phyloP scores from a whole-genome alignment of 768 basidiomycete genomes.

The Peribolospora kevripleyi region DNA sequence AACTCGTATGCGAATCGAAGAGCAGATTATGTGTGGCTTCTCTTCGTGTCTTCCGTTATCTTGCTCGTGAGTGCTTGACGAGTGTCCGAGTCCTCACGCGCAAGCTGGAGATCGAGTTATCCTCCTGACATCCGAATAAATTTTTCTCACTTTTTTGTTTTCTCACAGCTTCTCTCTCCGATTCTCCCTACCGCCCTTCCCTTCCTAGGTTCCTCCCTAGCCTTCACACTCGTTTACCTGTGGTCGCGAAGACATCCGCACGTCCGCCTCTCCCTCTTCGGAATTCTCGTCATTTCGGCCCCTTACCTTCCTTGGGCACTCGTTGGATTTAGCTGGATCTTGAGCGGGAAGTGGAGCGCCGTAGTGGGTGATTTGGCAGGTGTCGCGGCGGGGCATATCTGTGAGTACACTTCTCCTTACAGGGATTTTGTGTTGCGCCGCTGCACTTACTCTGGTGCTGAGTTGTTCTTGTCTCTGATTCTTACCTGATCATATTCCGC shows the following conservation, averaged over 20 bases:
- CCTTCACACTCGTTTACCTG: conserved; percentile 86
- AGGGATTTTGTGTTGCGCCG: no score
- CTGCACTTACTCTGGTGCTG: no score
- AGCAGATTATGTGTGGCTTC: conserved; percentile 90
- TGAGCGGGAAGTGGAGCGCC: conserved; percentile 61
- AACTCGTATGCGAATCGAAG: conserved; percentile 72
- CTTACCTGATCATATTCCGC: no score
- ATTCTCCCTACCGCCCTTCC: background rate
- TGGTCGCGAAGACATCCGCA: conserved; percentile 90
- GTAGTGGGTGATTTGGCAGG: conserved; percentile 61
- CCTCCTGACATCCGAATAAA: no score
- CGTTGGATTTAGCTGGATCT: conserved; percentile 48
- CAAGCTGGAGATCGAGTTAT: no score
- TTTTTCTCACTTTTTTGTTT: conserved; percentile 5
- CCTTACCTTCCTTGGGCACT: conserved; percentile 85
- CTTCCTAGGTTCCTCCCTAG: conserved; percentile 32
- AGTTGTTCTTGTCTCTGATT: no score
- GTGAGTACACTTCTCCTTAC: no score
- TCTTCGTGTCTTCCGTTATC: conserved; percentile 58
- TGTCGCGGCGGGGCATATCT: conserved; percentile 51
- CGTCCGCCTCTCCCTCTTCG: conserved; percentile 88
- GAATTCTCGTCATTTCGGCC: conserved; percentile 77
- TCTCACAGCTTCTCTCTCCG: background rate
- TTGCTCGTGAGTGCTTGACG: conserved; percentile 39
- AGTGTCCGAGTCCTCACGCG: no score